Evolutionary conservation across 257 asterid species (phyloP).

Genomic region (Hygrophila difformis): DNA sequence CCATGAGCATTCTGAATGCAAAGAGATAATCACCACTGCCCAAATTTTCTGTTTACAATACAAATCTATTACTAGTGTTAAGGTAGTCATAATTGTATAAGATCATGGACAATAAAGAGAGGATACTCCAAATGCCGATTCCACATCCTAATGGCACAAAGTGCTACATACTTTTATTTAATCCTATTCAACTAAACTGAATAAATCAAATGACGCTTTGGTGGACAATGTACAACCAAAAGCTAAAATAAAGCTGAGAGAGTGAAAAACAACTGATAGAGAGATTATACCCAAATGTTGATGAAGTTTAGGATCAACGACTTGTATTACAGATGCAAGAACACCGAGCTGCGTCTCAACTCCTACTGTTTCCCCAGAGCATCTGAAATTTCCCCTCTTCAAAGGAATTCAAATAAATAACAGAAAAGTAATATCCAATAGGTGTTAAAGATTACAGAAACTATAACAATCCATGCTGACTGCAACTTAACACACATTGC

Average conservation of each 20-base stretch:
- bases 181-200: no score
- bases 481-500: no score
- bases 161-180: no score
- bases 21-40: constrained; percentile 96
- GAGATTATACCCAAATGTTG: constrained; percentile 67
- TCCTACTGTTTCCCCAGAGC: constrained; percentile 79
- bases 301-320: constrained; percentile 92
- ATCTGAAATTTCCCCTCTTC: constrained; percentile 96
- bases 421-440: constrained; percentile 5
- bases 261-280: constrained; percentile 5
- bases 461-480: no score
- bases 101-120: no score
- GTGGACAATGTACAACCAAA: no score
- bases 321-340: constrained; percentile 82
- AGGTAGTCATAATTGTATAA: no score
- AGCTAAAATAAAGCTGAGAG: constrained; percentile 5
- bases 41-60: constrained; percentile 62
- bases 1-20: constrained; percentile 98
- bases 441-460: no score
- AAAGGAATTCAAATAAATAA: constrained; percentile 29
- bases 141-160: no score
- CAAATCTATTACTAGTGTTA: constrained; percentile 10
- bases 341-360: constrained; percentile 76
- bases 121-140: no score
- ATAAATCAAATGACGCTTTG: no score